Base-by-base conservation (phyloP, 2,329 filamentous ascomycete genomes). In the Periconia sp. region DNA sequence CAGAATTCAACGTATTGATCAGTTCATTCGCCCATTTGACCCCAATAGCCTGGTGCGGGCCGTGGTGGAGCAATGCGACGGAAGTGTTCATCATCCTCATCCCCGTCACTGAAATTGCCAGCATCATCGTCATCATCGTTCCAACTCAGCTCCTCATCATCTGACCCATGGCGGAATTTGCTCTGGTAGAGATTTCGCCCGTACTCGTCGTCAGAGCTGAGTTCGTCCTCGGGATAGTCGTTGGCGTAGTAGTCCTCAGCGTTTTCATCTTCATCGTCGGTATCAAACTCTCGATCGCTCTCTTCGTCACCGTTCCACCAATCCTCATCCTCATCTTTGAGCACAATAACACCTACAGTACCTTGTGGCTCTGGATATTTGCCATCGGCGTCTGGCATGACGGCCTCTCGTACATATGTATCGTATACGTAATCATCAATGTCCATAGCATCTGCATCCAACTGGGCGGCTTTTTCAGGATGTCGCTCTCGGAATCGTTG, bases 211-310 rank as follows among this genome's bases (percentile, higher is more conserved):
- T 91, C 88, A 15, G 85, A 87, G 43, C 85, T 86, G 14, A 91
- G 81, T 68, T 92, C 89, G 50, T 92, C 89, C 57, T 92, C 89
- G 0, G 89, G 89, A 61, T 92, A 92, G 69, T 92, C 89, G 50
- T 88, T 87, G 3, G 86, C 85, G 66, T 92, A 91, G 72, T 91
- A 86, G 64, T 91, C 88, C 68, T 92, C 89, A 35, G 89, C 82
- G 65, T 87, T 87, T 37, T 83, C 83, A 59, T 87, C 84, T 23
- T 84, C 83, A 56, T 86, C 84, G 54, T 86, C 85, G 33, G 79
- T 83, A 57, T 84, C 79, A 73, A 80, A 84, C 44, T 80, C 77
- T 31, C 73, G 77, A 44, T 81, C 81, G 15, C 74, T 73, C 13
- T 81, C 78, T 14, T 82, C 79, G n/a, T 81, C 77, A 52, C 79